Conservation (phyloP, 371 early-diverging fungal species). For the Entomophthora muscae region DNA sequence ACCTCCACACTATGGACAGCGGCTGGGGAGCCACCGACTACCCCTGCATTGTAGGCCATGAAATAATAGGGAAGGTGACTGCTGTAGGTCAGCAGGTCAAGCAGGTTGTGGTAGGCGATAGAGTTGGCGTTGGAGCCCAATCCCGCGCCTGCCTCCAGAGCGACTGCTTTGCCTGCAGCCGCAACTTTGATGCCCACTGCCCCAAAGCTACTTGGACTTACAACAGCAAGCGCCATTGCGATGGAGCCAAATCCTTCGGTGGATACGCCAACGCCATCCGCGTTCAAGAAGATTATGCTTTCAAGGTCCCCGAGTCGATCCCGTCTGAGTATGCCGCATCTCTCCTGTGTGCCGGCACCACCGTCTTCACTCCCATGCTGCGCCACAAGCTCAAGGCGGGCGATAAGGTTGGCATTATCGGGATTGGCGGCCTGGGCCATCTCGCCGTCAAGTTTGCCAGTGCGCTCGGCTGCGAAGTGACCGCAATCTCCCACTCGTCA, state of each 20-base stretch:
- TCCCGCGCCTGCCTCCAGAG: constrained; percentile 23
- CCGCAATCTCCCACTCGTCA: constrained; percentile 38
- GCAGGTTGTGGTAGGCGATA: constrained; percentile 39
- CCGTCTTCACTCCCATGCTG: constrained; percentile 39
- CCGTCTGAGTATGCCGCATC: constrained; percentile 18
- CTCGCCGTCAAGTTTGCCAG: constrained; percentile 46
- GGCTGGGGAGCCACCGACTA: constrained; percentile 30
- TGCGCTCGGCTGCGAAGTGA: constrained; percentile 33
- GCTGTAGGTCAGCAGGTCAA: constrained; percentile 29
- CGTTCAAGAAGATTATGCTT: constrained; percentile 23
- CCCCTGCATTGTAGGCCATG: constrained; percentile 49
- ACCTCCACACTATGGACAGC: constrained; percentile 36
- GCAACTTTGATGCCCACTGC: constrained; percentile 50
- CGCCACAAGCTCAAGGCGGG: constrained; percentile 29
- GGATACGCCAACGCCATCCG: constrained; percentile 22
- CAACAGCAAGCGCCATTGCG: constrained; percentile 4
- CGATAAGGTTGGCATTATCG: constrained; percentile 38
- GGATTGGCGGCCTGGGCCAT: constrained; percentile 56
- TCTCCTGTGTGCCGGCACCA: constrained; percentile 53
- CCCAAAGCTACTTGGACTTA: constrained; percentile 23
- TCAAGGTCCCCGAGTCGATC: constrained; percentile 31
- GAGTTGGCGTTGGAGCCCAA: constrained; percentile 57
- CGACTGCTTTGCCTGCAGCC: constrained; percentile 37
- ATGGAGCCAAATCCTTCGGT: constrained; percentile 19
- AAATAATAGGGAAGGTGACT: constrained; percentile 46